phyloP scores from a whole-genome alignment of 2,329 filamentous ascomycete species.

The Blastomyces emzantsi region DNA sequence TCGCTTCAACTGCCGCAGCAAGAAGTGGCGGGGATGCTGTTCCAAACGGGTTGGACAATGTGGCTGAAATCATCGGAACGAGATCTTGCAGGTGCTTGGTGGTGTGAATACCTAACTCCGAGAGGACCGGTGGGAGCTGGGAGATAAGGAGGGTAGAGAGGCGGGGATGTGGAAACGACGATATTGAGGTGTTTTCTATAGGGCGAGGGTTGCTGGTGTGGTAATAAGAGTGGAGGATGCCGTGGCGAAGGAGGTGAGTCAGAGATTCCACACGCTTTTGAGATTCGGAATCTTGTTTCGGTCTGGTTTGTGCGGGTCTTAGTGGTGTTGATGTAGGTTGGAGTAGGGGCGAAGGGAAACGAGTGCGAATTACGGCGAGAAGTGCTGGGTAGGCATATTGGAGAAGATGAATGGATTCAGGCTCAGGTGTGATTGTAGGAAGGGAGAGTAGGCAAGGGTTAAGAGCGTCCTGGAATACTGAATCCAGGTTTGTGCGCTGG shows the following conservation, averaged over 20 bases:
- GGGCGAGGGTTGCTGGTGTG: conserved; percentile 40
- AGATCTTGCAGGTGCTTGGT: conserved; percentile 48
- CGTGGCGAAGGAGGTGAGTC: conserved; percentile 26
- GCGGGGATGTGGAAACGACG: conserved; percentile 33
- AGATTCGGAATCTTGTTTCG: conserved; percentile 14
- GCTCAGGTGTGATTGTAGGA: conserved; percentile 65
- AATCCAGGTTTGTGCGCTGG: conserved; percentile 35
- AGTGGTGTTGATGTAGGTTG: conserved; percentile 7
- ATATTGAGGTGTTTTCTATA: conserved; percentile 36
- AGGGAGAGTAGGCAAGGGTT: conserved; percentile 63
- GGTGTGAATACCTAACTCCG: conserved; percentile 30
- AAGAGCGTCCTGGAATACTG: conserved; percentile 39
- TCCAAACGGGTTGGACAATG: conserved; percentile 61
- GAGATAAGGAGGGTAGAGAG: conserved; percentile 42
- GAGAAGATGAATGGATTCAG: conserved; percentile 59
- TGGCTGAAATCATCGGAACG: conserved; percentile 55
- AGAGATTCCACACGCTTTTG: conserved; percentile 20
- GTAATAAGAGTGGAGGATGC: conserved; percentile 32
- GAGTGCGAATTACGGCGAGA: conserved; percentile 45
- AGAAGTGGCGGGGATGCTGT: conserved; percentile 48
- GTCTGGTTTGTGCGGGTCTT: conserved; percentile 12
- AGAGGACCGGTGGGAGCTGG: conserved; percentile 23
- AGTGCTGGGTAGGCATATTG: conserved; percentile 58
- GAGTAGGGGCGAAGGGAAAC: conserved; percentile 24
- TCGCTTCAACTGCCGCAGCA: conserved; percentile 42